Evolutionary conservation across 805 yeast genomes (phyloP), one percentile per base, ranked within the genome.

Genomic region (Sugiyamaella floridensis): DNA sequence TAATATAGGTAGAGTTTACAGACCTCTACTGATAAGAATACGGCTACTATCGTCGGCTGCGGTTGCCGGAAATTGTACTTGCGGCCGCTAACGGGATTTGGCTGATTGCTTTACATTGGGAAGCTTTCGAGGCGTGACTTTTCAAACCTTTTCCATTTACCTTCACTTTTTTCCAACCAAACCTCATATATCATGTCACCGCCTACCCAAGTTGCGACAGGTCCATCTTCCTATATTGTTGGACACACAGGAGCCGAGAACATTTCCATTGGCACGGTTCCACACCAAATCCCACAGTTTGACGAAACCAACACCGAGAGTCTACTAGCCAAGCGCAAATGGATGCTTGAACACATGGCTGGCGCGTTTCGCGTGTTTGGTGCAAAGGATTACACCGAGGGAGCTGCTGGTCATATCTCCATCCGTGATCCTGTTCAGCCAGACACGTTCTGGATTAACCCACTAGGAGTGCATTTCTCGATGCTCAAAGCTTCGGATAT

Each of bases 381-480:
- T n/a, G 76, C 95, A 63, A 80, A 78, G 59, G 88, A 87, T 15
- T 87, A 71, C 67, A 74, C 82, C 15, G 89, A 86, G 66, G 96
- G 95, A 14, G 67, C 81, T 18, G 89, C 95, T 0, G 96, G 96
- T 19, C 96, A 88, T 65, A 87, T 88, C 53, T 84, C 93, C 8
- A 77, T 88, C 11, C 77, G 93, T 60, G 96, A 88, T 63, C 96
- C 96, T 2, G 81, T 85, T 44, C 81, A 83, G 57, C 85, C 85
- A n/a, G 66, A 74, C 45, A 85, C 92, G 2, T 88, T 88, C 67
- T 88, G 96, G 96, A 86, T 88, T 66, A 88, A 88, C 69, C 96
- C 96, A 4, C 71, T 88, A 57, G 92, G 85, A n/a, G 77, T 75
- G 58, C 96, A 88, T 67, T 88, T 85, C 66, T 75, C 78, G 18